Base-by-base conservation (phyloP, 2,329 filamentous ascomycete genomes). In the Fusarium nisikadoi region DNA sequence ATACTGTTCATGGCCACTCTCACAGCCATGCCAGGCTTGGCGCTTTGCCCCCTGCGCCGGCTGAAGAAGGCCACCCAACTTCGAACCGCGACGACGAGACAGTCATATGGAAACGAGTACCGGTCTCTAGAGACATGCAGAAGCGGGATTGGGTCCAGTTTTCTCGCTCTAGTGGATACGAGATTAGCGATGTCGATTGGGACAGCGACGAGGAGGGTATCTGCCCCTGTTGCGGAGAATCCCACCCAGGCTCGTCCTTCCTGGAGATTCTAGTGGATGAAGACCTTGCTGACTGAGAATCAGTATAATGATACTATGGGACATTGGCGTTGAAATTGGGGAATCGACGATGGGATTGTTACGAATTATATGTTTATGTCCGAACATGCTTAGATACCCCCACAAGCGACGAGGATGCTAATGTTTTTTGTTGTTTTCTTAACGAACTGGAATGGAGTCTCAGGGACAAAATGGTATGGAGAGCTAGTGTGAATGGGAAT, bases 101-200 rank as follows among this genome's bases (percentile, higher is more conserved):
- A 31, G 83, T 86, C 7, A 82, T 88, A 25, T 89, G 86, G 85
- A 88, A 87, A 75, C 83, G 79, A 17, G 82, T 88, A 1, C 87
- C 86, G 2, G 50, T 80, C 8, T 78, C 77, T 23, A 82, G 84
- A 23, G 83, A 84, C 61, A 72, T 68, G 1, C 74, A 80, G 19
- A 77, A 82, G 36, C 85, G 86, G 27, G 75, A 79, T n/a, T 89
- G 86, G 86, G 78, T 81, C 20, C 81, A 87, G 39, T 89, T 88
- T 70, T 83, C 80, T 54, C 79, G 82, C 36, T 78, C 71, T 53
- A 82, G 76, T 35, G 83, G 83, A 31, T 82, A 83, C 62, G 80
- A 82, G 73, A 75, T 81, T 68, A 77, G 72, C 41, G 76, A 80
- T 29, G 31, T 70, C 17, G 80, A 81, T 14, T 79, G 77, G 65